A percentile compares a stretch with the other conserved stretches of the same genome.
These are phyloP conservation scores for Centrapalus pauciflorus DNA, from an alignment of 129 eudicot genomes.

Conservation along the genomic window DNA sequence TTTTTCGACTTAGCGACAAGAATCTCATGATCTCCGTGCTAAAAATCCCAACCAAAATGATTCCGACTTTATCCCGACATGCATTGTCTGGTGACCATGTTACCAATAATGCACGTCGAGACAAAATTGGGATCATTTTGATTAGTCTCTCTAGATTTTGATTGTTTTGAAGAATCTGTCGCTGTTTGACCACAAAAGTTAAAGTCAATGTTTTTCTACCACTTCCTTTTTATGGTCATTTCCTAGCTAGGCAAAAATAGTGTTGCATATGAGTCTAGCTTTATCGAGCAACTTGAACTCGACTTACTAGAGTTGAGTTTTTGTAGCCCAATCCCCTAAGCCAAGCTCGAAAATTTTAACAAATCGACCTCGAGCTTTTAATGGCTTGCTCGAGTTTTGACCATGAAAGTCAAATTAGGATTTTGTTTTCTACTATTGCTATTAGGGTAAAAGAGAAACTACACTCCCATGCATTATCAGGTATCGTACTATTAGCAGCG, in stretches of 20 bases:
- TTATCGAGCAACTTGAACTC: too few relatives aligned
- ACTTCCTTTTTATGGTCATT: not conserved
- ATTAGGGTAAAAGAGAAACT: not conserved
- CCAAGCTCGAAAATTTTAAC: too few relatives aligned
- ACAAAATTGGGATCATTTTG: not conserved
- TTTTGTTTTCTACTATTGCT: not conserved
- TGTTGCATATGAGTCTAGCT: too few relatives aligned
- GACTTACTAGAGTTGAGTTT: too few relatives aligned
- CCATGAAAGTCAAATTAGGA: not conserved
- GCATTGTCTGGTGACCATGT: not conserved
- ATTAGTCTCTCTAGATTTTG: not conserved
- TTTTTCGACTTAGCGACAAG: too few relatives aligned
- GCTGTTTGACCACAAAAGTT: not conserved
- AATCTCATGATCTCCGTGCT: too few relatives aligned
- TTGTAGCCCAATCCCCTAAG: too few relatives aligned
- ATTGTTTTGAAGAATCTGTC: not conserved
- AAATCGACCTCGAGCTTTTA: too few relatives aligned
- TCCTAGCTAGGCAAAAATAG: not conserved
- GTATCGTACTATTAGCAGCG: too few relatives aligned
- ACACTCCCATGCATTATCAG: too few relatives aligned
- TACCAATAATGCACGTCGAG: not conserved
- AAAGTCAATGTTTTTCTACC: not conserved
- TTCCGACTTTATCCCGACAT: constrained; percentile 3
- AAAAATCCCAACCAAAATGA: not conserved
- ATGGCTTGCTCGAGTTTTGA: too few relatives aligned